Conservation (phyloP, 371 early-diverging fungal species). For the Rhizopus microsporus region DNA sequence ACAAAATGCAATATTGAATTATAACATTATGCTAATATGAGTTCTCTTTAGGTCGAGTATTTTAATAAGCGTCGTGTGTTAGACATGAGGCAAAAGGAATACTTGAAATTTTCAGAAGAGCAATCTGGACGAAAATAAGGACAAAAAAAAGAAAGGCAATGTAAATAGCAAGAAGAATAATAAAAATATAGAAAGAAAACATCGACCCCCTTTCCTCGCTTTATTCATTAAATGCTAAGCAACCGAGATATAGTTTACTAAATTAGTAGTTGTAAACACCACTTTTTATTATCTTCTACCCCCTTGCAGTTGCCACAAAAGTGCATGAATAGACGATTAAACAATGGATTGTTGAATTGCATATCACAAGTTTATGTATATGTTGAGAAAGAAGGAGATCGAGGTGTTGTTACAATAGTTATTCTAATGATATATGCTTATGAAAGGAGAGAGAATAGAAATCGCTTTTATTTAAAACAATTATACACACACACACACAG, state of each 20-base stretch:
- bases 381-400: no score
- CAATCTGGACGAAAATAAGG: constrained; percentile 33
- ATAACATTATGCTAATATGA: not conserved
- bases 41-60: constrained; percentile 42
- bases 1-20: not conserved
- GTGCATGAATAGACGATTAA: no score
- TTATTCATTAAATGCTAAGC: no score
- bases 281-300: no score
- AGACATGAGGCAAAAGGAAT: constrained; percentile 49
- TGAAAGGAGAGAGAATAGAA: not conserved
- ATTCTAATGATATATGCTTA: no score
- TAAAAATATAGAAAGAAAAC: not conserved
- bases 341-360: no score
- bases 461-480: not conserved
- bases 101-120: constrained; percentile 44
- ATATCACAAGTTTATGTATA: no score
- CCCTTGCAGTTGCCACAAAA: no score
- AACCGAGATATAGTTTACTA: no score
- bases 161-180: constrained; percentile 1
- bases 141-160: not conserved
- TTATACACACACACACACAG: not conserved
- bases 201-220: no score
- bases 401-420: no score
- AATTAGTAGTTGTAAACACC: no score
- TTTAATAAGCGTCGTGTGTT: constrained; percentile 56